Conservation (phyloP, 78 protist species). For the Dictyostelium intermedium region DNA sequence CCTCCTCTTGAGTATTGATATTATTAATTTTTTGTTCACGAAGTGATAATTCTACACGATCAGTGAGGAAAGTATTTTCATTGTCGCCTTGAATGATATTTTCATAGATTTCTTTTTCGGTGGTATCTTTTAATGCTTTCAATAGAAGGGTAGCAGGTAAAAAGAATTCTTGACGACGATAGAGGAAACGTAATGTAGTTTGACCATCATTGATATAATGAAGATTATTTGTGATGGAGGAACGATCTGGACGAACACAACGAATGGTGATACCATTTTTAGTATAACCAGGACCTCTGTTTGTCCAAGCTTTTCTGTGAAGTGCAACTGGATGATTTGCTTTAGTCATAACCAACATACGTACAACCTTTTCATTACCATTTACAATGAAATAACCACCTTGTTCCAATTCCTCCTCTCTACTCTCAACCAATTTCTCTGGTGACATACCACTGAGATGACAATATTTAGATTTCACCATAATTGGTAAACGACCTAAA, state of each 20-base stretch:
- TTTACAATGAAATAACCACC: constrained; percentile 97
- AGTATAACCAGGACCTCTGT: constrained; percentile 93
- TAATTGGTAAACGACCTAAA: constrained; percentile 69
- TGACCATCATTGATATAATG: constrained; percentile 92
- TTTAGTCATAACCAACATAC: constrained; percentile 92
- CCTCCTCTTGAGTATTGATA: constrained; percentile 59
- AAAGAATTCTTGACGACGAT: constrained; percentile 90
- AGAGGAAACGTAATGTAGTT: constrained; percentile 80
- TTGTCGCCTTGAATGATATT: constrained; percentile 39
- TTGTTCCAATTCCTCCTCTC: constrained; percentile 66
- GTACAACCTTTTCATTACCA: constrained; percentile 93
- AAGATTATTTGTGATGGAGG: constrained; percentile 84
- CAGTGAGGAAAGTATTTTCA: constrained; percentile 80
- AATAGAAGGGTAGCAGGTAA: constrained; percentile 90
- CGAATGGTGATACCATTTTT: constrained; percentile 88
- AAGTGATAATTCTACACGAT: constrained; percentile 87
- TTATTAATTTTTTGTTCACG: constrained; percentile 28
- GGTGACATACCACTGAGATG: constrained; percentile 40
- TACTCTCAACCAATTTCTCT: background rate
- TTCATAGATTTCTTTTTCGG: constrained; percentile 91
- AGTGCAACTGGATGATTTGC: constrained; percentile 87
- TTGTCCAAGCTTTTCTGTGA: constrained; percentile 83
- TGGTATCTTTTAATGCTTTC: constrained; percentile 72
- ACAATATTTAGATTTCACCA: constrained; percentile 41
- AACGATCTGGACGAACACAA: constrained; percentile 91